A percentile compares a stretch with the other conserved stretches of the same genome.
Evolutionary conservation across 805 yeast genomes (phyloP).

Genomic region (Maudiozyma saulgeensis): DNA sequence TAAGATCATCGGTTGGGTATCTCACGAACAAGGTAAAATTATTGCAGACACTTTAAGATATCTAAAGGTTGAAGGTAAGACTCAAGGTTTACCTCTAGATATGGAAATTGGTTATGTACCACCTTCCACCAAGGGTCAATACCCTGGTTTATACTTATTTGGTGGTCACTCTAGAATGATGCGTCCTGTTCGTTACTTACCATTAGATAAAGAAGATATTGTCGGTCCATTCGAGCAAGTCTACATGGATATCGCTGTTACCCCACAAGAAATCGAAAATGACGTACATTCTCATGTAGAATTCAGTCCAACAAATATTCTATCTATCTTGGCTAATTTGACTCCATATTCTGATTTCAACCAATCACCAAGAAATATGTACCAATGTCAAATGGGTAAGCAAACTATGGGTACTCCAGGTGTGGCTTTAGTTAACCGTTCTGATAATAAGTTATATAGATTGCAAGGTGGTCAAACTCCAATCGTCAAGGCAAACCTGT

Average conservation of each 20-base stretch:
- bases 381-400: constrained; percentile 99
- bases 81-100: constrained; percentile 65
- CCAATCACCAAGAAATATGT: constrained; percentile 99
- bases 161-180: constrained; percentile 92
- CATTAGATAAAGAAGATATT: constrained; percentile 71
- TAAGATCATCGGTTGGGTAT: constrained; percentile 83
- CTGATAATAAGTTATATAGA: constrained; percentile 89
- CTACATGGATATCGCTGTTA: constrained; percentile 90
- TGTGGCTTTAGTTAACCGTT: constrained; percentile 82
- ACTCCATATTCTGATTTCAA: constrained; percentile 98
- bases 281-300: constrained; percentile 88
- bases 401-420: constrained; percentile 99
- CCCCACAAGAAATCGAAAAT: constrained; percentile 79
- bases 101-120: constrained; percentile 94
- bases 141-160: constrained; percentile 87
- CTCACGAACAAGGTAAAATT: constrained; percentile 77
- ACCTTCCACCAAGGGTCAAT: constrained; percentile 91
- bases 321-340: constrained; percentile 90
- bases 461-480: constrained; percentile 96
- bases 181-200: constrained; percentile 89
- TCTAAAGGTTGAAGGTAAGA: constrained; percentile 81
- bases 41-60: constrained; percentile 84
- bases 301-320: constrained; percentile 85
- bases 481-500: constrained; percentile 84
- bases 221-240: constrained; percentile 98